phyloP scores from a whole-genome alignment of 2,329 filamentous ascomycete genomes.

The Elsinoe perseae region DNA sequence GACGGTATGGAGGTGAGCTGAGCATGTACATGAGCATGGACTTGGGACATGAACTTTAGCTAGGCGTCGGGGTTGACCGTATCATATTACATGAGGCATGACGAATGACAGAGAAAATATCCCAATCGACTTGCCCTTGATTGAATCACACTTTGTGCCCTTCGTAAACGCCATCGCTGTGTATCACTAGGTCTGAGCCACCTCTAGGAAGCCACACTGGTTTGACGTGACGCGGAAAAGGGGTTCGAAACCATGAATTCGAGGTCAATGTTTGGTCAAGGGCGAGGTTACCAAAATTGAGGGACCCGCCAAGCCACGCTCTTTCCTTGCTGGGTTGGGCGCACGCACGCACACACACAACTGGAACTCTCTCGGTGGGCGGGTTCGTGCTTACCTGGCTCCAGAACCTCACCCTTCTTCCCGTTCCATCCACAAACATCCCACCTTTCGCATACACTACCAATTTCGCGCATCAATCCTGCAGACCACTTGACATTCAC shows the following conservation, averaged over 20 bases:
- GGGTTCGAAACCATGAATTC: background rate
- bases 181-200: background rate
- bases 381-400: background rate
- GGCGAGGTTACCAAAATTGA: constrained; percentile 3
- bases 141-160: background rate
- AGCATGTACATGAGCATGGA: background rate
- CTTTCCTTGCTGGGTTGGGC: background rate
- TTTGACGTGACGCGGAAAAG: background rate
- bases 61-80: background rate
- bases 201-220: background rate
- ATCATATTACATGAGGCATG: background rate
- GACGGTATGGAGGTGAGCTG: constrained; percentile 28
- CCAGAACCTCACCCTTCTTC: constrained; percentile 12
- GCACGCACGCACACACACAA: background rate
- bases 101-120: background rate
- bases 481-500: background rate
- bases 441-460: background rate
- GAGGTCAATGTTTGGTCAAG: background rate
- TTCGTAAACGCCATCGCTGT: background rate
- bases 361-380: too few relatives aligned
- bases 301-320: background rate
- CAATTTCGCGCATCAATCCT: constrained; percentile 10
- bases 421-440: background rate
- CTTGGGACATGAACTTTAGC: background rate
- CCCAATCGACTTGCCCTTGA: background rate